These are phyloP conservation scores for Alternaria ethzedia DNA, from an alignment of 2,329 filamentous ascomycete genomes.

Conservation along the genomic window DNA sequence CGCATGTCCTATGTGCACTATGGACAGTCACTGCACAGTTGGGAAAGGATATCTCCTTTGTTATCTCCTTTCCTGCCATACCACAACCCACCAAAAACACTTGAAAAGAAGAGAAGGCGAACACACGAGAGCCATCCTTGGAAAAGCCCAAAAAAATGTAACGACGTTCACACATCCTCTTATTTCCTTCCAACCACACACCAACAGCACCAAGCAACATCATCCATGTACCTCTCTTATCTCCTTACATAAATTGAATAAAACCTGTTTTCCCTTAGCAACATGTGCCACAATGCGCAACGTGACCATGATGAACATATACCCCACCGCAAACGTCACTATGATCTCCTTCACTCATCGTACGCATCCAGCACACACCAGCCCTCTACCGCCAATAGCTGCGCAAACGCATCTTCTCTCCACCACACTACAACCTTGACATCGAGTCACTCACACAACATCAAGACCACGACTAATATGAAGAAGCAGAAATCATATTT, in stretches of 20 bases:
- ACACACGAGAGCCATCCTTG: not conserved
- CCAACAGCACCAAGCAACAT: not conserved
- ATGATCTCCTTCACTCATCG: too few relatives aligned
- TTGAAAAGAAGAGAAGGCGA: not conserved
- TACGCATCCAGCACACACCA: fast-evolving
- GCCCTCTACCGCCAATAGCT: too few relatives aligned
- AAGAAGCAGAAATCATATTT: not conserved
- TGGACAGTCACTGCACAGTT: fast-evolving
- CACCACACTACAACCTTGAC: not conserved
- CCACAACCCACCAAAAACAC: not conserved
- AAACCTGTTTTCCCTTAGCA: not conserved
- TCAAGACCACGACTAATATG: not conserved
- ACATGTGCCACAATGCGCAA: not conserved
- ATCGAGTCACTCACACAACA: fast-evolving
- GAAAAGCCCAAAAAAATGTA: not conserved
- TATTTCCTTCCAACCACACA: not conserved
- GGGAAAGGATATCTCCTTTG: not conserved
- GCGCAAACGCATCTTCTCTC: too few relatives aligned
- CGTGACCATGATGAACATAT: not conserved
- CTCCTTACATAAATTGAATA: not conserved
- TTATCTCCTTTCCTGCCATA: not conserved
- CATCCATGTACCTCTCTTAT: not conserved
- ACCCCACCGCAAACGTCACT: too few relatives aligned
- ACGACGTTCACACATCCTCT: not conserved
- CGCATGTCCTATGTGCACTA: too few relatives aligned